Percentiles rank a stretch among this genome's conserved stretches.
Evolutionary conservation across 305 asterid species (phyloP).

Genomic region (Solanum hybrid): DNA sequence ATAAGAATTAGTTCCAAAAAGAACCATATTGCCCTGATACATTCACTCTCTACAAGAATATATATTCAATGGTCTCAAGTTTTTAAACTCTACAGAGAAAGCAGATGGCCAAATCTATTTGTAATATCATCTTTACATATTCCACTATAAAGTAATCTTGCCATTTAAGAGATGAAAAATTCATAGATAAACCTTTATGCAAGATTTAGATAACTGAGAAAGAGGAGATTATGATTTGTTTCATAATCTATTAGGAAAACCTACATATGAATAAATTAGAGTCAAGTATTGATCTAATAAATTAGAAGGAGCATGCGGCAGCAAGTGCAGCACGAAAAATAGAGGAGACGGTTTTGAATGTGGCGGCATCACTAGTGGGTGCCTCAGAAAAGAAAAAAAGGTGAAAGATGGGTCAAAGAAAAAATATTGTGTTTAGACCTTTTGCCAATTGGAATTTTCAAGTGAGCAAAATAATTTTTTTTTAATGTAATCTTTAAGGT

Average conservation of each 20-base stretch:
- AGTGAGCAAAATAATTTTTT: not conserved
- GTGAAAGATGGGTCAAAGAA: not conserved
- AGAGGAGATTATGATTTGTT: not conserved
- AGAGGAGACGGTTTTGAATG: not conserved
- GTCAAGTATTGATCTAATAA: not conserved
- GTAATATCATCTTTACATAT: not conserved
- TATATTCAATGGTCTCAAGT: not conserved
- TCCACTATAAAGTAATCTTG: not conserved
- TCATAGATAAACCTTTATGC: not conserved
- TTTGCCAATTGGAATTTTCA: not conserved
- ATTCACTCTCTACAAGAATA: not conserved
- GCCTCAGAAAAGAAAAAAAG: not conserved
- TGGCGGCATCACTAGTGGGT: not conserved
- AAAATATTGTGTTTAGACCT: not conserved
- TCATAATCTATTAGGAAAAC: not conserved
- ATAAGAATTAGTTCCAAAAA: not conserved
- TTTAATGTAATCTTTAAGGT: not conserved
- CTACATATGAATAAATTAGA: not conserved
- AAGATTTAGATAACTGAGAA: not conserved
- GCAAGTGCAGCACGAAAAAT: not conserved
- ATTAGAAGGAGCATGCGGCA: not conserved
- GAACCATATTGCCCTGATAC: not conserved
- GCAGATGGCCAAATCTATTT: not conserved
- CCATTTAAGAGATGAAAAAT: not conserved
- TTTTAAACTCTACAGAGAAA: not conserved